Conservation (phyloP, 208 protist genomes). For the Leishmania gerbilli region DNA sequence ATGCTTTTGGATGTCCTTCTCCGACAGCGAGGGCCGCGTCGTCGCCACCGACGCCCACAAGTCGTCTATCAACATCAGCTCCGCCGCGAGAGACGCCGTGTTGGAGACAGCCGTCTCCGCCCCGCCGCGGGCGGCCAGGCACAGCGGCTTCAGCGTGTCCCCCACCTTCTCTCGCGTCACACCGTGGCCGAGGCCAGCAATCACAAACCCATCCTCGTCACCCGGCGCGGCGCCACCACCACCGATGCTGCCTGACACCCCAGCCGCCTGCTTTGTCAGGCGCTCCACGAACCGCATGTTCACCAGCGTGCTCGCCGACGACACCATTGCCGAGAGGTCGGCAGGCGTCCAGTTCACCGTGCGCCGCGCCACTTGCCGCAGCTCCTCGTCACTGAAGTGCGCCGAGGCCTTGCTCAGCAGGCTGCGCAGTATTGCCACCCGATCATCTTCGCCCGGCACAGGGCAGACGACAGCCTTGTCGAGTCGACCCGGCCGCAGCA, state of each 20-base stretch:
- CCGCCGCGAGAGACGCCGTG: slow-evolving; percentile 13
- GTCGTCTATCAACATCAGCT: slow-evolving; percentile 56
- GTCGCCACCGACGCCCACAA: slow-evolving; percentile 48
- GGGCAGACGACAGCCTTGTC: slow-evolving; percentile 88
- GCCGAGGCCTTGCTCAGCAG: slow-evolving; percentile 99
- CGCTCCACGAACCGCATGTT: slow-evolving; percentile 75
- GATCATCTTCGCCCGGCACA: slow-evolving; percentile 79
- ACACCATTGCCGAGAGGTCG: slow-evolving; percentile 77
- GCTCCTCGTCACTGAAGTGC: slow-evolving; percentile 46
- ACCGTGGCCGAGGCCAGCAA: slow-evolving; percentile 51
- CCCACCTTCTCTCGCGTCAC: slow-evolving; percentile 70
- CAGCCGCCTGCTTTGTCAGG: slow-evolving; percentile 29
- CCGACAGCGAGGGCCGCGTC: slow-evolving; percentile 63
- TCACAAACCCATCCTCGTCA: slow-evolving; percentile 43
- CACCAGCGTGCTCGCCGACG: slow-evolving; percentile 71
- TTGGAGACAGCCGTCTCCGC: neutral
- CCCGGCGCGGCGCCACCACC: neutral
- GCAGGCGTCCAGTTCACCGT: slow-evolving; percentile 85
- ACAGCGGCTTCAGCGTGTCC: slow-evolving; percentile 46
- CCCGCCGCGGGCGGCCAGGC: neutral
- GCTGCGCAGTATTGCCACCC: slow-evolving; percentile 96
- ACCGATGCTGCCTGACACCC: neutral
- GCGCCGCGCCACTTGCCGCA: slow-evolving; percentile 49
- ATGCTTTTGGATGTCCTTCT: slow-evolving; percentile 63
- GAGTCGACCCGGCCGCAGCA: slow-evolving; percentile 90